phyloP scores from a whole-genome alignment of 768 basidiomycete genomes.

The Epithele typhae region DNA sequence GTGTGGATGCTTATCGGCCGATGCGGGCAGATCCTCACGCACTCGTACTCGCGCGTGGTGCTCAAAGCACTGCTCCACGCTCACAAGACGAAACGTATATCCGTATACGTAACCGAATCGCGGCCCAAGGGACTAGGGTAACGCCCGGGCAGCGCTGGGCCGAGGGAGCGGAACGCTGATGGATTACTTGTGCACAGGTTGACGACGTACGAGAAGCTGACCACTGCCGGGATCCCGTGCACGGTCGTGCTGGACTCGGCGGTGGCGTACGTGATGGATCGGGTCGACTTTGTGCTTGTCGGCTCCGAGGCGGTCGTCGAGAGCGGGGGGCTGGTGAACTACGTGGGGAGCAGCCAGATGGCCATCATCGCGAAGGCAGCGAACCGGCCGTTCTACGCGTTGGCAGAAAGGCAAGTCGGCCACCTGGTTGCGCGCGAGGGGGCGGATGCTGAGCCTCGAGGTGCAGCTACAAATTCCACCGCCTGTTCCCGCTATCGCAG shows the following conservation, averaged over 20 bases:
- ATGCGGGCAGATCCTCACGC: constrained; percentile 78
- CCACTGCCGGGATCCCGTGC: constrained; percentile 88
- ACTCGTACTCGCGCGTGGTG: constrained; percentile 95
- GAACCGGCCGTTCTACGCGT: constrained; percentile 94
- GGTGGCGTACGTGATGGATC: constrained; percentile 95
- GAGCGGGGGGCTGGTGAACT: constrained; percentile 88
- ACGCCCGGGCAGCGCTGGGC: constrained; percentile 27
- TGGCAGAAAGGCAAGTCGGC: constrained; percentile 72
- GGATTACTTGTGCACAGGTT: constrained; percentile 47
- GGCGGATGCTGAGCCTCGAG: constrained; percentile 3
- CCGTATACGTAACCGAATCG: constrained; percentile 97
- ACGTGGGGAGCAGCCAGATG: constrained; percentile 94
- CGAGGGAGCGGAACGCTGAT: constrained; percentile 5
- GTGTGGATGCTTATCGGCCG: constrained; percentile 9
- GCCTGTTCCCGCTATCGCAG: constrained; percentile 89
- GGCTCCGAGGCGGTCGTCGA: constrained; percentile 98
- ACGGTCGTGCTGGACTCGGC: constrained; percentile 95
- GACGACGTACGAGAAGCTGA: constrained; percentile 85
- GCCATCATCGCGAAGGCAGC: constrained; percentile 93
- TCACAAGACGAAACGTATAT: constrained; percentile 88
- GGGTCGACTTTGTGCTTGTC: constrained; percentile 91
- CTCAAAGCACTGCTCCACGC: constrained; percentile 89
- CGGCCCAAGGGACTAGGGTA: constrained; percentile 86
- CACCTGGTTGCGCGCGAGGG: constrained; percentile 11
- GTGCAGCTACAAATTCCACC: constrained; percentile 92